Evolutionary conservation across 371 early-diverging fungal genomes (phyloP).

Genomic region (Mortierella sp.): DNA sequence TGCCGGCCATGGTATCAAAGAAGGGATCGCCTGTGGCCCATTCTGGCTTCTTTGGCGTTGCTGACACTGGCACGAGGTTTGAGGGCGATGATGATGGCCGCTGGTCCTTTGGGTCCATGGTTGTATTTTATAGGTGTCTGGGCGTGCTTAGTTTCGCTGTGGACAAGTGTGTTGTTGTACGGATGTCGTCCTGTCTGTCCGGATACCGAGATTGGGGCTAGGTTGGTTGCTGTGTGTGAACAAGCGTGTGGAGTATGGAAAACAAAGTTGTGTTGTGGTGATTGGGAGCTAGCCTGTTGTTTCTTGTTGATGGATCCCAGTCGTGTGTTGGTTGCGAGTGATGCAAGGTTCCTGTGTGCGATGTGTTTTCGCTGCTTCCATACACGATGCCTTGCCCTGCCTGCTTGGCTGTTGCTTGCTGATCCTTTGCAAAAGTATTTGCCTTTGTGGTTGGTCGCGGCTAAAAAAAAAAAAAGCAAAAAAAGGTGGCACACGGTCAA

Average conservation of each 20-base stretch:
- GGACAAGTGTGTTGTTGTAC: background rate
- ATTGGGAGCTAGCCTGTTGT: no score
- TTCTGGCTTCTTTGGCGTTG: slow-evolving; percentile 18
- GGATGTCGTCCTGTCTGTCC: no score
- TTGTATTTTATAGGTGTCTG: background rate
- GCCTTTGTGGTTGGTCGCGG: background rate
- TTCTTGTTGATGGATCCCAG: background rate
- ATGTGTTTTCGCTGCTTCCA: background rate
- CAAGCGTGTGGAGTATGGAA: no score
- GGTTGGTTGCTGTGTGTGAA: no score
- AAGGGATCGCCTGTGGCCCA: slow-evolving; percentile 59
- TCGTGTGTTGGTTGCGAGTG: background rate
- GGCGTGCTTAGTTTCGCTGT: background rate
- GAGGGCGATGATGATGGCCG: background rate
- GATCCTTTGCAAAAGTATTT: background rate
- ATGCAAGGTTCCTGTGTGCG: background rate
- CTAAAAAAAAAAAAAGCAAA: background rate
- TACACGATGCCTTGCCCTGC: background rate
- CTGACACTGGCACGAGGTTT: background rate
- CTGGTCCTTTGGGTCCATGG: background rate
- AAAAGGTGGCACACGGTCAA: background rate
- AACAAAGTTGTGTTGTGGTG: background rate
- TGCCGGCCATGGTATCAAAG: slow-evolving; percentile 57
- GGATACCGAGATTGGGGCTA: no score
- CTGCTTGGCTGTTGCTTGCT: background rate